These are phyloP conservation scores for Shiraia sp. DNA, from an alignment of 2,329 filamentous ascomycete species.

Conservation along the genomic window DNA sequence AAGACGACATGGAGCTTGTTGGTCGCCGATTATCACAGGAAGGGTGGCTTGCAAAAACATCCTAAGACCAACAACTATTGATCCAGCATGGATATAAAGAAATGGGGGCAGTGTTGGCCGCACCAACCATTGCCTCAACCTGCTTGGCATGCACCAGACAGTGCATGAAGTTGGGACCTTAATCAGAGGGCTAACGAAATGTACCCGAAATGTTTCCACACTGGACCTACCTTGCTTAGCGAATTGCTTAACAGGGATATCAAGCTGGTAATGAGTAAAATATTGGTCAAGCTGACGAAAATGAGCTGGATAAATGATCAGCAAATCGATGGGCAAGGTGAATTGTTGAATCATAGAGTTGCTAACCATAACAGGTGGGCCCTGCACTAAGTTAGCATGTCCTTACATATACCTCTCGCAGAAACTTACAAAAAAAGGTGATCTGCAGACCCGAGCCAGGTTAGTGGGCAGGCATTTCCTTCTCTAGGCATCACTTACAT, in stretches of 20 bases:
- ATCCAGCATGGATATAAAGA: slow-evolving; percentile 15
- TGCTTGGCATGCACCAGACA: slow-evolving; percentile 16
- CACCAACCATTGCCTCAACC: slow-evolving; percentile 13
- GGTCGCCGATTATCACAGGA: not conserved
- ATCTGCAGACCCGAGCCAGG: slow-evolving; percentile 36
- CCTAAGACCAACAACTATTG: not conserved
- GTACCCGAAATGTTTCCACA: slow-evolving; percentile 7
- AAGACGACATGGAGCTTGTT: not conserved
- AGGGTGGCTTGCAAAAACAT: not conserved
- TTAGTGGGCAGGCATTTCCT: slow-evolving; percentile 12
- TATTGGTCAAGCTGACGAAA: slow-evolving; percentile 77
- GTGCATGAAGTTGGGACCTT: slow-evolving; percentile 8
- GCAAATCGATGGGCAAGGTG: slow-evolving; percentile 22
- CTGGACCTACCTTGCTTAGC: slow-evolving; percentile 59
- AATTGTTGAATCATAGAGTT: slow-evolving; percentile 2
- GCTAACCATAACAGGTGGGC: slow-evolving; percentile 56
- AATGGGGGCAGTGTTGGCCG: slow-evolving; percentile 24
- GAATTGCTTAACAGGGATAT: slow-evolving; percentile 80
- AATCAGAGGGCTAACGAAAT: slow-evolving; percentile 22
- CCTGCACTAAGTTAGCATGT: slow-evolving; percentile 34
- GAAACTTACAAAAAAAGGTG: slow-evolving; percentile 34
- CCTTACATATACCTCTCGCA: not conserved
- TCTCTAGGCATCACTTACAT: slow-evolving; percentile 32
- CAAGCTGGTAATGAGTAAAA: slow-evolving; percentile 76
- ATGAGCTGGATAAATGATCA: slow-evolving; percentile 56